Conservation (phyloP, 2,329 filamentous ascomycete species). For the Neofusicoccum sp. region DNA sequence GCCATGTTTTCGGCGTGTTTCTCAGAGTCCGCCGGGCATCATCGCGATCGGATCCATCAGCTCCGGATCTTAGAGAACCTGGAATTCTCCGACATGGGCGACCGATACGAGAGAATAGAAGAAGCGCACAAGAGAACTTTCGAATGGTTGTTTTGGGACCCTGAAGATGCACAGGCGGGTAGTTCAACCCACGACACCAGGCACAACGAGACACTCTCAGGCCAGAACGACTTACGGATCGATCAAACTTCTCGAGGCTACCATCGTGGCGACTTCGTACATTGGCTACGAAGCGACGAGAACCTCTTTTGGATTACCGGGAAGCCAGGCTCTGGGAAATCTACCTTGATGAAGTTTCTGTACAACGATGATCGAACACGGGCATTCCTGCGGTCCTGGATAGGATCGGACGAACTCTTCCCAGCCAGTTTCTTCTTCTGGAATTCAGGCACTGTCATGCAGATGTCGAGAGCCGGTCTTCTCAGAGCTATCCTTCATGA, state of each 20-base stretch:
- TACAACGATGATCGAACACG: constrained; percentile 14
- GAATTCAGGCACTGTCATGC: constrained; percentile 7
- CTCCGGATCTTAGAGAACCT: background rate
- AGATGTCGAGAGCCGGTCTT: constrained; percentile 3
- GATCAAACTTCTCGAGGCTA: too few species aligned
- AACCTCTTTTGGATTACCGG: constrained; percentile 38
- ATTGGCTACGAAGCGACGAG: constrained; percentile 21
- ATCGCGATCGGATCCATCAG: background rate
- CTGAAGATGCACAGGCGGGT: background rate
- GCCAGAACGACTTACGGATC: background rate
- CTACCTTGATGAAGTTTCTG: constrained; percentile 42
- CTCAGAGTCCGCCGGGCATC: background rate
- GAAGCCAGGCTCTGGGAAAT: constrained; percentile 49
- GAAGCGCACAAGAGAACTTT: constrained; percentile 15
- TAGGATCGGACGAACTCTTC: background rate
- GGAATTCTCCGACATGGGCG: background rate
- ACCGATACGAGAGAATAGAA: constrained; percentile 6
- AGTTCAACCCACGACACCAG: background rate
- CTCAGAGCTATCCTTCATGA: constrained; percentile 5
- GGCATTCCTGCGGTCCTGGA: background rate
- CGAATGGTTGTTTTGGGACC: constrained; percentile 15
- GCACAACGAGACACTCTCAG: background rate
- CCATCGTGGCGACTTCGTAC: constrained; percentile 16
- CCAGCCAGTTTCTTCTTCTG: constrained; percentile 13
- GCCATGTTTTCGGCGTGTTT: background rate